Conservation (phyloP, 1,284 basidiomycete species). For the Meripilus lineatus region DNA sequence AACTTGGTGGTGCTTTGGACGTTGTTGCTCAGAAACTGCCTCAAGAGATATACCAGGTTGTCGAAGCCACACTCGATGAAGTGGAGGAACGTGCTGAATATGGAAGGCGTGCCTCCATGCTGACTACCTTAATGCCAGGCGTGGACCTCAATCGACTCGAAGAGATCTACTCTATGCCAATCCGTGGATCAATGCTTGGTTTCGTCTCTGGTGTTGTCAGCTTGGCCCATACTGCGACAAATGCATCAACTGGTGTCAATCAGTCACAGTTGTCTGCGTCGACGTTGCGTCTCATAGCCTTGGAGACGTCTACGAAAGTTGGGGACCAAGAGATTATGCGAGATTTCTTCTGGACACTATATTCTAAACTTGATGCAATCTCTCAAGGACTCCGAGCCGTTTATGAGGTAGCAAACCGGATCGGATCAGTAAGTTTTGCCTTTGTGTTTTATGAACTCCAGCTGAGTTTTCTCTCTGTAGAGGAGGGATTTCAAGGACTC, state of each 20-base stretch:
- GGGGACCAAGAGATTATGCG: constrained; percentile 81
- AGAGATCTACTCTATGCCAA: constrained; percentile 35
- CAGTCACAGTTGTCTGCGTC: constrained; percentile 30
- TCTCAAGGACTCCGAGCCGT: constrained; percentile 89
- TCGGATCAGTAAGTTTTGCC: constrained; percentile 67
- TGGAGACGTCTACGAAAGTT: constrained; percentile 73
- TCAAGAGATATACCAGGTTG: constrained; percentile 80
- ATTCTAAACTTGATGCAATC: constrained; percentile 96
- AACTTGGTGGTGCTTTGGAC: constrained; percentile 84
- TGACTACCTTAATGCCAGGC: constrained; percentile 18
- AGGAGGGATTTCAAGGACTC: constrained; percentile 85
- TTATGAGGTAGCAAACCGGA: constrained; percentile 86
- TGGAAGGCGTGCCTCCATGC: constrained; percentile 50
- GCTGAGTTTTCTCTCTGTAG: constrained; percentile 34
- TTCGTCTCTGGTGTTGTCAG: constrained; percentile 19
- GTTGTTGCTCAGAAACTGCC: constrained; percentile 80
- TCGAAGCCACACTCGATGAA: constrained; percentile 88
- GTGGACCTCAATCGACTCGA: constrained; percentile 13
- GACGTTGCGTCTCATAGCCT: constrained; percentile 66
- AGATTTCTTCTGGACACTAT: constrained; percentile 98
- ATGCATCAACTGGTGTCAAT: constrained; percentile 11
- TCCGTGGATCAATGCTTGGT: constrained; percentile 13
- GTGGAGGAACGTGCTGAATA: constrained; percentile 85
- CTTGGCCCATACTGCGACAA: constrained; percentile 17
- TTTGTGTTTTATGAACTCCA: neutral